Base-by-base conservation (phyloP, 306 rosid species). In the Castanea crenata region DNA sequence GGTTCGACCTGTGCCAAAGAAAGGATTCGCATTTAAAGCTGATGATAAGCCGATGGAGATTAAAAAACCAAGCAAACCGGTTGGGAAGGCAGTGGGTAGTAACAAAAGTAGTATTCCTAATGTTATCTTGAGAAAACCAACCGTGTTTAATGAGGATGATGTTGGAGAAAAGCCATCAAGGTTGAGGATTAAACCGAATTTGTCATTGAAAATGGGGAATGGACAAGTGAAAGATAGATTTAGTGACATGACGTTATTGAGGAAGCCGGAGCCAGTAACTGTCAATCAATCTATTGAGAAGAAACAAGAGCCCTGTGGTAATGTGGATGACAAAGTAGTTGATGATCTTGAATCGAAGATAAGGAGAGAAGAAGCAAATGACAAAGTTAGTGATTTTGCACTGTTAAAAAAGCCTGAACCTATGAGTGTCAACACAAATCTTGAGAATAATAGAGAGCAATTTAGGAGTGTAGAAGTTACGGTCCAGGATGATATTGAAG, bases 71-170 rank as follows among this genome's bases (percentile, higher is more conserved):
- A 78, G 72, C 27, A 79, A 44, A 63, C 5, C 74, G 2, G 83
- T 64, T 44, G 78, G 85, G 78, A 84, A 82, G 79, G 69, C 78
- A 5, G 81, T 74, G 75, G 86, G 73, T 85, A 72, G 77, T 57
- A 74, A 75, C 23, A 88, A 81, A 46, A 80, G 81, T 68, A 84
- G 87, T 82, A 90, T 88, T 79, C 98, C 96, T 70, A 86, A 90
- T 83, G 94, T 91, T 73, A 89, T 91, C 81, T 85, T 96, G 85
- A 89, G 99, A 83, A 96, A 96, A 82, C 97, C 97, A 1, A 58
- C 83, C 0, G 21, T 79, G 80, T 73, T 79, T 74, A 86, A 86
- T 13, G 92, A 87, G 69, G 92, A 86, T 57, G 89, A 81, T 12
- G 76, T 73, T 10, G 94, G 52, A 49, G 91, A 70, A 12, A 72